These are phyloP conservation scores for Neonectria hederae DNA, from an alignment of 2,329 filamentous ascomycete species.

Conservation along the genomic window DNA sequence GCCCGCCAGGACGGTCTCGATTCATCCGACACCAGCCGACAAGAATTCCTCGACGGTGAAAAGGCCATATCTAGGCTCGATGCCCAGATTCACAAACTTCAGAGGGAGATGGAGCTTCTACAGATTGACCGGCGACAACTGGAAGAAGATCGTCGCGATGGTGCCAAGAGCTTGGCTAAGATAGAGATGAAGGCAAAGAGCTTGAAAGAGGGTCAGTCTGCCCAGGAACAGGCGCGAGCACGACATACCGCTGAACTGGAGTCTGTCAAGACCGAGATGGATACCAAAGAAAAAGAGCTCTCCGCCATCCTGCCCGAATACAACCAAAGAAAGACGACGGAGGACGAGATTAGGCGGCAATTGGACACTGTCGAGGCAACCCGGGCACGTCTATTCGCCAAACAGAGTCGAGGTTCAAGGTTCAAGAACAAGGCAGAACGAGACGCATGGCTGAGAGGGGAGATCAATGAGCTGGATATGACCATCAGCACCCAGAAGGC, in stretches of 20 bases:
- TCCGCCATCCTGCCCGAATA: conserved; percentile 79
- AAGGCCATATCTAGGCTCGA: conserved; percentile 81
- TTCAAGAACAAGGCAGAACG: conserved; percentile 91
- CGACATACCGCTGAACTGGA: conserved; percentile 78
- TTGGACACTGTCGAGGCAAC: conserved; percentile 80
- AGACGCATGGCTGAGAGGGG: conserved; percentile 81
- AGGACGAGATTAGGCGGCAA: conserved; percentile 74
- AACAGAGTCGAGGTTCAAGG: conserved; percentile 87
- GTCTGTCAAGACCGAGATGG: conserved; percentile 77
- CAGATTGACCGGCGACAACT: conserved; percentile 86
- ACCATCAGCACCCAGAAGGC: conserved; percentile 83
- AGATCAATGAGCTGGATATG: conserved; percentile 82
- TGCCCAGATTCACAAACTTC: conserved; percentile 79
- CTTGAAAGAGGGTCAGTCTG: conserved; percentile 82
- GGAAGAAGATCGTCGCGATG: conserved; percentile 88
- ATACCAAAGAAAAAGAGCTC: conserved; percentile 79
- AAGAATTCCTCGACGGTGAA: conserved; percentile 80
- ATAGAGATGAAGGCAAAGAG: conserved; percentile 86
- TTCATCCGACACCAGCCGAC: conserved; percentile 81
- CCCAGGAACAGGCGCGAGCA: conserved; percentile 76
- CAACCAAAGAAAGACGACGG: conserved; percentile 76
- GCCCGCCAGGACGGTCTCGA: conserved; percentile 84
- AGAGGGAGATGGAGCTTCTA: conserved; percentile 84
- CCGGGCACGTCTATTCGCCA: conserved; percentile 84
- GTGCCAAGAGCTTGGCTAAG: conserved; percentile 82